Evolutionary conservation across 495 filamentous ascomycete genomes (phyloP), one percentile per base, ranked within the genome.

Genomic region (Bacidia rubella): DNA sequence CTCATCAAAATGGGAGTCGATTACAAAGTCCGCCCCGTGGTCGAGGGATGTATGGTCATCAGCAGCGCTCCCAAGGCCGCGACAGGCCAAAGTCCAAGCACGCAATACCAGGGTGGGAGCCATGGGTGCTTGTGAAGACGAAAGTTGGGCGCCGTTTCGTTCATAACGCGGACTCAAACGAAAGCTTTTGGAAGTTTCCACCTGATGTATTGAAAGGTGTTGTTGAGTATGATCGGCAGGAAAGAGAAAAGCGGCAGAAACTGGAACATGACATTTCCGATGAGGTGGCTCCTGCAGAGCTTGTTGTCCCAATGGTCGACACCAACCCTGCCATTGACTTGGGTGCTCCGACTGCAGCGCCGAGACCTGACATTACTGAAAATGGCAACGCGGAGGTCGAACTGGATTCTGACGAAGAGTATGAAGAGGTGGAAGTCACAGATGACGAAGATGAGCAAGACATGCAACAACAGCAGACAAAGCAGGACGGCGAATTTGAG

Each of bases 101-200:
- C 55, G 56, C 71, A 20, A 88, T 98, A 49, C 87, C 87, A 2
- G 82, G 82, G 24, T 86, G 80, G 62, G 80, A 81, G 44, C 86
- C 88, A n/a, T 98, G 92, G 92, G 65, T 95, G 7, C 72, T 98
- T 2, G 88, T 98, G 24, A 86, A 85, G 60, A 98, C 92, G 3
- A 95, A 86, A 60, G 74, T 87, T 57, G 85, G 86, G 19, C 75
- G 93, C 48, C 73, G 87, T 47, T 98, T 98, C 64, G 88, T 87
- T 2, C 82, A 93, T 66, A 95, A 97, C 58, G 69, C 76, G 0
- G 75, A 78, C 45, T 89, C 84, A 44, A 83, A 88, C 24, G 80
- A 87, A 57, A 96, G 90, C 63, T 86, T 89, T 67, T 98, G 92
- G 92, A 85, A 82, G 57, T 84, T 94, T 53, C 90, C 92, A 2